Percentiles rank a stretch among this genome's conserved stretches.
These are phyloP conservation scores for Barbarea vulgaris DNA, from an alignment of 345 rosid genomes.

Conservation along the genomic window DNA sequence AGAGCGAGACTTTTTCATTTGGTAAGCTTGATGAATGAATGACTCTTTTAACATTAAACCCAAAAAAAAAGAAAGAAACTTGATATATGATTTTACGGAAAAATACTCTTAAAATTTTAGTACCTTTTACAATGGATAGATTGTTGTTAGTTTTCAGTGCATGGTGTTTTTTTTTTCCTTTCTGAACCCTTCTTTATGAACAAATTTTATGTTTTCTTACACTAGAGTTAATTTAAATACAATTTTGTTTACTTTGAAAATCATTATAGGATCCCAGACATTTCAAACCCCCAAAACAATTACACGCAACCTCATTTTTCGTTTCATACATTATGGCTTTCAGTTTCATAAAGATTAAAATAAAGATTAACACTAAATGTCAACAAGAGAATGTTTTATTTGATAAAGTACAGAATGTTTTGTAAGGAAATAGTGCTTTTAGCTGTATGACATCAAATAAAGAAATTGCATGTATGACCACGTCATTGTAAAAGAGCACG, in stretches of 20 bases:
- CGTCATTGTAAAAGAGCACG: slow-evolving; percentile 17
- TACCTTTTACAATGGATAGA: neutral
- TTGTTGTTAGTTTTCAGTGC: neutral
- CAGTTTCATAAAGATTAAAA: neutral
- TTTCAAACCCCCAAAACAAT: neutral
- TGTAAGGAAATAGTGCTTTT: neutral
- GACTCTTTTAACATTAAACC: too few relatives aligned
- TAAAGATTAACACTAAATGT: neutral
- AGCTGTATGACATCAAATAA: slow-evolving; percentile 9
- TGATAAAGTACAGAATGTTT: too few relatives aligned
- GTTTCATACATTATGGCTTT: neutral
- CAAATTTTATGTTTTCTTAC: neutral
- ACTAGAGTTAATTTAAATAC: neutral
- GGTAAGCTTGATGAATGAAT: too few relatives aligned
- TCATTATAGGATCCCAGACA: neutral
- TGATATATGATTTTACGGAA: neutral
- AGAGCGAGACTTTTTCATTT: too few relatives aligned
- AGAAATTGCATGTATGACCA: slow-evolving; percentile 17
- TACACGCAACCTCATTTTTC: neutral
- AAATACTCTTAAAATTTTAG: too few relatives aligned
- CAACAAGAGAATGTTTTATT: neutral
- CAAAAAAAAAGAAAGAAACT: too few relatives aligned
- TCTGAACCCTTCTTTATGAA: neutral
- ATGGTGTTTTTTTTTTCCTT: neutral
- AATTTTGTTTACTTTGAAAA: neutral